Evolutionary conservation across 495 filamentous ascomycete genomes (phyloP).

Genomic region (Pseudevernia furfuracea): DNA sequence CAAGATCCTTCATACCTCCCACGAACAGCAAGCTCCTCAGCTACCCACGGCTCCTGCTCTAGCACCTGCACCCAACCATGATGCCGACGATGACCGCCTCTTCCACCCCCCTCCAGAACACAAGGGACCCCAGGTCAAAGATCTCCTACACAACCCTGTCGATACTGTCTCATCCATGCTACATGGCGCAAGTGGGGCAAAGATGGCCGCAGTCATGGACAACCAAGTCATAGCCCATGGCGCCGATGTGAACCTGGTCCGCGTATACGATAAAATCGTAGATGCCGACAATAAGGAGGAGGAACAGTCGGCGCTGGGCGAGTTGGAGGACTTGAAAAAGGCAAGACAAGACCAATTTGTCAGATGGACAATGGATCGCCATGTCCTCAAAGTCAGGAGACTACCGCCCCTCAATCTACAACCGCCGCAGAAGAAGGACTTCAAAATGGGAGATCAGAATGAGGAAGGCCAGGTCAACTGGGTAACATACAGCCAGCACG

Average conservation of each 20-base stretch:
- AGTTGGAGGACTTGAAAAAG: conserved; percentile 27
- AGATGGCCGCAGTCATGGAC: conserved; percentile 26
- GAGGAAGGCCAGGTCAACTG: neutral
- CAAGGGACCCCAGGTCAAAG: conserved; percentile 14
- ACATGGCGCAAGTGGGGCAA: conserved; percentile 22
- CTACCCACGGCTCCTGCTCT: neutral
- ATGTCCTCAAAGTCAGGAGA: conserved; percentile 31
- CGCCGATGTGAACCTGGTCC: conserved; percentile 28
- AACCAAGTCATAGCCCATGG: conserved; percentile 27
- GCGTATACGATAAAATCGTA: conserved; percentile 25
- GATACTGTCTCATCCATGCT: conserved; percentile 25
- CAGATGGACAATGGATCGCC: conserved; percentile 33
- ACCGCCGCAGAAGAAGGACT: conserved; percentile 24
- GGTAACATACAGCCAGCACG: neutral
- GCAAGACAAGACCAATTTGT: conserved; percentile 30
- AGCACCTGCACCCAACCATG: neutral
- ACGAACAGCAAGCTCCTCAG: conserved; percentile 3
- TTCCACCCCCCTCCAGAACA: neutral
- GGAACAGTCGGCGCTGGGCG: conserved; percentile 16
- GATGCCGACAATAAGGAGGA: conserved; percentile 16
- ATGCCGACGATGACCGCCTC: neutral
- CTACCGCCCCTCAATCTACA: conserved; percentile 21
- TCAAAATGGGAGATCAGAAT: conserved; percentile 5
- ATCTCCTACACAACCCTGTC: conserved; percentile 29
- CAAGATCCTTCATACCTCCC: conserved; percentile 12